phyloP scores from a whole-genome alignment of 2,329 filamentous ascomycete genomes.

The Stenocarpella maydis region DNA sequence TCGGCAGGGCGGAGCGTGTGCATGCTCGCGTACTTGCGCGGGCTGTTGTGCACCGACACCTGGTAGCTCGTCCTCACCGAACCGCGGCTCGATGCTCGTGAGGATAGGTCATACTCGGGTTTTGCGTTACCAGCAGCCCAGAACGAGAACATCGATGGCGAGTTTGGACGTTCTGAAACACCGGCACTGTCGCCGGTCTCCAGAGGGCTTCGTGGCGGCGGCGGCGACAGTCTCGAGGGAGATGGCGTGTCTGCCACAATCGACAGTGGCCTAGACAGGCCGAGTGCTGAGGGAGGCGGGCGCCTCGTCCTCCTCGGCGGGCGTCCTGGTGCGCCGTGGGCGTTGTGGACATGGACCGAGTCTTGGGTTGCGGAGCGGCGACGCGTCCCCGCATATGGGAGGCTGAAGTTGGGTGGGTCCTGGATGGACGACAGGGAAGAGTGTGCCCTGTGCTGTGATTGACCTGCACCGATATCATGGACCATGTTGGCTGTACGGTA shows the following conservation, averaged over 20 bases:
- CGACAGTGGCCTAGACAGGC: conserved; percentile 60
- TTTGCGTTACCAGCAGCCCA: conserved; percentile 32
- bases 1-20: conserved; percentile 43
- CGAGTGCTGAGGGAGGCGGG: conserved; percentile 55
- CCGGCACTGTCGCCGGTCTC: conserved; percentile 18
- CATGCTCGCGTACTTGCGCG: conserved; percentile 45
- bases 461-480: conserved; percentile 48
- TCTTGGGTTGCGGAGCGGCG: conserved; percentile 35
- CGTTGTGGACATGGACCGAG: conserved; percentile 13
- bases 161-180: conserved; percentile 36
- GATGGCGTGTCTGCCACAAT: conserved; percentile 64
- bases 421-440: conserved; percentile 35
- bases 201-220: conserved; percentile 19
- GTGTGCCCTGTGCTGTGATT: conserved; percentile 24
- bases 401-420: conserved; percentile 61
- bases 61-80: conserved; percentile 30
- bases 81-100: conserved; percentile 19
- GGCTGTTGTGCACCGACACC: conserved; percentile 36
- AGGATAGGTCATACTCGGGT: conserved; percentile 21
- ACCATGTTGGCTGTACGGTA: conserved; percentile 56
- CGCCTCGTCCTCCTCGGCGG: conserved; percentile 40
- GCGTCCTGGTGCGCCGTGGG: conserved; percentile 34
- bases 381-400: conserved; percentile 51
- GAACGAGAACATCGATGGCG: conserved; percentile 38
- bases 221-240: conserved; percentile 42